Conservation (phyloP, 2,329 filamentous ascomycete genomes). For the Pseudogymnoascus sp. region DNA sequence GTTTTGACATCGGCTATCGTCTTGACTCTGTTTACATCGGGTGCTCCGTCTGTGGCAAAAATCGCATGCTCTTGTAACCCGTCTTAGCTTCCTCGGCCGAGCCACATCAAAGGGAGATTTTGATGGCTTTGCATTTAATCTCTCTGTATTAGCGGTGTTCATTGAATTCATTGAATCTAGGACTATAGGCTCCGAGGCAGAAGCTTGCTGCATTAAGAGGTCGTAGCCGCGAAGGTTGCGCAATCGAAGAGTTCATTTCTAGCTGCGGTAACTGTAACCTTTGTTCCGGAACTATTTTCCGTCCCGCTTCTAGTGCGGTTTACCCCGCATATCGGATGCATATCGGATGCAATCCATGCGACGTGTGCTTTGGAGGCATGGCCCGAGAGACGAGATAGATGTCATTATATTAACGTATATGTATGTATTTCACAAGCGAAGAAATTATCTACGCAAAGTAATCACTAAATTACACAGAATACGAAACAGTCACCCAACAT, state of each 20-base stretch:
- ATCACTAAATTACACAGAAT: neutral
- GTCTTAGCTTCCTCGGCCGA: slow-evolving; percentile 6
- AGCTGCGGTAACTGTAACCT: neutral
- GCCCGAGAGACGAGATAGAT: neutral
- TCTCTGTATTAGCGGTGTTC: neutral
- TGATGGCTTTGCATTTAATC: neutral
- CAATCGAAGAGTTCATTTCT: neutral
- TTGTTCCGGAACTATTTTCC: neutral
- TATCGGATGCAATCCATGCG: neutral
- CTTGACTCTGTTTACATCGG: slow-evolving; percentile 35
- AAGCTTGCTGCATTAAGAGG: neutral
- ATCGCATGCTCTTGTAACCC: slow-evolving; percentile 33
- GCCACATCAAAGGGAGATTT: neutral
- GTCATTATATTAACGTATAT: neutral
- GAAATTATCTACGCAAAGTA: neutral
- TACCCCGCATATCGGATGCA: neutral
- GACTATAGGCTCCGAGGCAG: neutral
- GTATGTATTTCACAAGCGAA: neutral
- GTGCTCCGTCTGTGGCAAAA: slow-evolving; percentile 46
- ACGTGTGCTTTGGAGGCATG: neutral
- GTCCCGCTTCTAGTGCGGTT: neutral
- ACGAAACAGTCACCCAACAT: neutral
- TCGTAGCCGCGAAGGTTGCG: neutral
- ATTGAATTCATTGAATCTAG: neutral
- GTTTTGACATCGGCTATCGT: slow-evolving; percentile 41